These are phyloP conservation scores for Candida corydali DNA, from an alignment of 805 yeast species.

Conservation along the genomic window DNA sequence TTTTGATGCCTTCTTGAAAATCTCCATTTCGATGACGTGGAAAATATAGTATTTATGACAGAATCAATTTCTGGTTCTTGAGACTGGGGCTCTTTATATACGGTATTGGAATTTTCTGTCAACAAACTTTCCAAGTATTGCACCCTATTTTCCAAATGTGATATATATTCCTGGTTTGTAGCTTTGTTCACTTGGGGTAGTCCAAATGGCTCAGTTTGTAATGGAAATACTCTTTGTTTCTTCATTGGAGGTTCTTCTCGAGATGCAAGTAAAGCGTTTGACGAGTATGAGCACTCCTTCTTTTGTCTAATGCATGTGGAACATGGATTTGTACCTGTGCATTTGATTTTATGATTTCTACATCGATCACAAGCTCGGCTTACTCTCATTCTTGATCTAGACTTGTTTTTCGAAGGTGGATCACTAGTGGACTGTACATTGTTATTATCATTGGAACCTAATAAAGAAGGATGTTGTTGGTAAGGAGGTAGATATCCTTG, in stretches of 20 bases:
- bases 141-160: slow-evolving; percentile 37
- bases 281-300: slow-evolving; percentile 28
- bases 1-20: slow-evolving; percentile 45
- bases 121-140: slow-evolving; percentile 34
- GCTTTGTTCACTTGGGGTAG: slow-evolving; percentile 15
- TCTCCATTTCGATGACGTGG: slow-evolving; percentile 41
- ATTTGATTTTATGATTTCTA: slow-evolving; percentile 52
- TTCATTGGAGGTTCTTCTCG: slow-evolving; percentile 8
- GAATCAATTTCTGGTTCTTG: slow-evolving; percentile 19
- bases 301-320: slow-evolving; percentile 38
- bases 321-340: slow-evolving; percentile 54
- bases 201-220: slow-evolving; percentile 14
- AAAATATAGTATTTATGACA: slow-evolving; percentile 14
- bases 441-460: background rate
- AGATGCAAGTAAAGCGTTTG: background rate
- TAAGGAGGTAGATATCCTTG: no score
- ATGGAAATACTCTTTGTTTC: slow-evolving; percentile 10
- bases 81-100: slow-evolving; percentile 10
- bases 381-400: slow-evolving; percentile 35
- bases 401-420: background rate
- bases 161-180: slow-evolving; percentile 19
- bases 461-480: background rate
- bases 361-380: slow-evolving; percentile 55
- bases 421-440: background rate
- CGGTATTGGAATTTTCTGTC: slow-evolving; percentile 12